Base-by-base conservation (phyloP, 2,329 filamentous ascomycete genomes). In the Colletotrichum eleusines region DNA sequence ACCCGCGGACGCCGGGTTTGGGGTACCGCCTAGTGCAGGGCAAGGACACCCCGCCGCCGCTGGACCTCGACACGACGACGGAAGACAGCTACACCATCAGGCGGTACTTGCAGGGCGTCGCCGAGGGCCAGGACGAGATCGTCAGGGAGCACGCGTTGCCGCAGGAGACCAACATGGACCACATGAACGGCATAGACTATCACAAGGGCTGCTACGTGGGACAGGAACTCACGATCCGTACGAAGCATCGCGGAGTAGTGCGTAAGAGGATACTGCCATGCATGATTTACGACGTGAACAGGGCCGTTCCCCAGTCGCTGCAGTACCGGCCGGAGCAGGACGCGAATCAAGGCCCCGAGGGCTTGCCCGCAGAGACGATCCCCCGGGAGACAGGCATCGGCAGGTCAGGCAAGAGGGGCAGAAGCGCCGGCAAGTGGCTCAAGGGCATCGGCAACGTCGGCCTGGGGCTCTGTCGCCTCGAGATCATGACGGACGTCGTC, bases 181-280 rank as follows among this genome's bases (percentile, higher is more conserved):
- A 93, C 71, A 93, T 93, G 87, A 88, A 89, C 58, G 96, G 90
- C 33, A 91, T 99, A 74, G 94, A 98, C 81, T 99, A 96, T 83
- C 90, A 90, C 78, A 99, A 99, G 83, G 96, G 96, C 9, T 99
- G 96, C 82, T 99, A 99, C 80, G 90, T 98, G 9, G 96, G 96
- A 0, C 96, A 99, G 82, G 96, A 99, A 81, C 87, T 99, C 73
- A 98, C 96, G 1, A 97, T 98, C 74, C 91, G 96, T 51, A 99
- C 96, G 1, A 92, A 95, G 79, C 96, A 99, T 81, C 95, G 92
- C 16, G 96, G 96, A 28, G 94, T 99, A 20, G 94, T 99, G 50
- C 88, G 96, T 72, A 97, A 98, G 85, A 88, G 96, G 60, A 89
- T 98, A 60, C 80, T 99, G 63, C 96, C 96, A 0, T 90, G 95